These are phyloP conservation scores for Apiospora sp. DNA, from an alignment of 2,329 filamentous ascomycete species.

Conservation along the genomic window DNA sequence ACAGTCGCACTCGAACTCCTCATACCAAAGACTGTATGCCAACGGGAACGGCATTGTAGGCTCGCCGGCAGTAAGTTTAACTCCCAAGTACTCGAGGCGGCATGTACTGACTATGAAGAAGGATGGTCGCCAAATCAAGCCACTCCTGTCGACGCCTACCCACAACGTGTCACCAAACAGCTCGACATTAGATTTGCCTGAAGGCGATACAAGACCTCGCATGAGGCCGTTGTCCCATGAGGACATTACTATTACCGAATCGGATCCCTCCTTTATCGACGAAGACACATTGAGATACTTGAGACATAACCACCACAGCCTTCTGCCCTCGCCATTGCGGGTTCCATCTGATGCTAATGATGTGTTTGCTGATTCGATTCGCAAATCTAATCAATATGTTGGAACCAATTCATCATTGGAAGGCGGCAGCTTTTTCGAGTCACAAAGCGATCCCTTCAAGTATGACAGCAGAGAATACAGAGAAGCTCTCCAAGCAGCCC, in stretches of 20 bases:
- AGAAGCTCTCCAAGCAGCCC: slow-evolving; percentile 46
- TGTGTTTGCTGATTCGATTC: slow-evolving; percentile 4
- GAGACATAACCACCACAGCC: slow-evolving; percentile 5
- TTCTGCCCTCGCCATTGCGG: slow-evolving; percentile 34
- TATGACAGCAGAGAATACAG: slow-evolving; percentile 53
- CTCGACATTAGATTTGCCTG: neutral
- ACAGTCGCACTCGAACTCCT: neutral
- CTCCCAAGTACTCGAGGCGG: neutral
- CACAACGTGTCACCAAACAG: neutral
- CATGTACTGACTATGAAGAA: neutral
- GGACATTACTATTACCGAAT: slow-evolving; percentile 4
- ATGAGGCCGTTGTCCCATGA: slow-evolving; percentile 1
- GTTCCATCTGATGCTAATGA: slow-evolving; percentile 25
- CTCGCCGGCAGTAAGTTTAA: neutral
- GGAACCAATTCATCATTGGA: slow-evolving; percentile 33
- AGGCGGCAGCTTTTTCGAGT: slow-evolving; percentile 41
- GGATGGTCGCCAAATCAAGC: neutral
- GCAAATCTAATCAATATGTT: neutral
- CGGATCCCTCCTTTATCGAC: neutral
- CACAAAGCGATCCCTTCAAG: slow-evolving; percentile 53
- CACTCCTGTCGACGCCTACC: neutral
- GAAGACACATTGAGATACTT: neutral
- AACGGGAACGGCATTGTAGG: neutral
- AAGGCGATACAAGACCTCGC: neutral
- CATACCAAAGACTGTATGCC: neutral